Conservation (phyloP, 2,329 filamentous ascomycete genomes). For the Dactylellina drechsleri region DNA sequence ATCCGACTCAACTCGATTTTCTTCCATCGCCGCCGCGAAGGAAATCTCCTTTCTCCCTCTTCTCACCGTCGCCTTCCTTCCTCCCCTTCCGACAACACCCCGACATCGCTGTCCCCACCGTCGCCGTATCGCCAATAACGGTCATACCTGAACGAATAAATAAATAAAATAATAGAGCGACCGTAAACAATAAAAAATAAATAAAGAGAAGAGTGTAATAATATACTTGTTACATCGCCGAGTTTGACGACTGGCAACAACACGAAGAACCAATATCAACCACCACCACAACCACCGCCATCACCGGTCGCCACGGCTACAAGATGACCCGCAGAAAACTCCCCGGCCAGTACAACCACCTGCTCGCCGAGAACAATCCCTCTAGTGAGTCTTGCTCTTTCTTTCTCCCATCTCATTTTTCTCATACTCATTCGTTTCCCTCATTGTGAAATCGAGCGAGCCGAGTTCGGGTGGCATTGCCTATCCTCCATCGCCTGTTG, state of each 20-base stretch:
- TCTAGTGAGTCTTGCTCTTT: slow-evolving; percentile 28
- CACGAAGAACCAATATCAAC: no score
- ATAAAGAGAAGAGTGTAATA: no score
- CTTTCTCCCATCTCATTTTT: slow-evolving; percentile 5
- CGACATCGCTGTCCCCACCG: neutral
- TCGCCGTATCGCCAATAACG: neutral
- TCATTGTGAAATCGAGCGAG: neutral
- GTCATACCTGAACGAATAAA: neutral
- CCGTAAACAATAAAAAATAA: no score
- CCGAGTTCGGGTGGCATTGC: neutral
- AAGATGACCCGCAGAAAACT: slow-evolving; percentile 49
- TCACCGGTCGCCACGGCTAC: neutral
- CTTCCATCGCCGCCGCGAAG: no score
- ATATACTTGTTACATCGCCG: no score
- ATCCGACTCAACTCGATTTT: no score
- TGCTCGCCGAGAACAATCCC: slow-evolving; percentile 42
- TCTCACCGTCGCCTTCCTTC: neutral
- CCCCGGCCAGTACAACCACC: slow-evolving; percentile 41
- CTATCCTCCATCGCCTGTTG: slow-evolving; percentile 6
- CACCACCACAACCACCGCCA: no score
- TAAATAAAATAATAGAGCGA: no score
- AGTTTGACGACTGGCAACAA: no score
- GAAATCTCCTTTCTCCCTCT: neutral
- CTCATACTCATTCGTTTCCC: neutral
- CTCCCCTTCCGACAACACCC: no score